Evolutionary conservation across 2,329 filamentous ascomycete species (phyloP), one percentile per base, ranked within the genome.

Genomic region (Nannizziopsis arthrosporioides): DNA sequence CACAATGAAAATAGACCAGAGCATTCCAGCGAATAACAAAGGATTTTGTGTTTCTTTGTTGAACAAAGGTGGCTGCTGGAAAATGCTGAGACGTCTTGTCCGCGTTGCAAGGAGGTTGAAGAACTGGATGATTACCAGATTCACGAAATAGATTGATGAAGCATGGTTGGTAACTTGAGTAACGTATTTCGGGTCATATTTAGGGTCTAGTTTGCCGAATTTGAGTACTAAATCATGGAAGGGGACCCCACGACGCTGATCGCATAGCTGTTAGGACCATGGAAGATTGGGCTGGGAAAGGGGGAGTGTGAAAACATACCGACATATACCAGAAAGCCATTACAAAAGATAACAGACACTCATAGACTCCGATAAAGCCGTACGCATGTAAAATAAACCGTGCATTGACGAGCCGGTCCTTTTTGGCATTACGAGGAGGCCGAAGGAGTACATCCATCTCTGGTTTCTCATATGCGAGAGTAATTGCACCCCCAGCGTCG

Each of bases 71-170:
- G 81, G 78, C 55, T 88, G 83, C 59, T 85, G 80, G 62, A 89
- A 80, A 54, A 89, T 76, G 48, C 76, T 77, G 17, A 82, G 70
- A 1, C 77, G 72, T 1, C 80, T 71, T 1, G 78, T 89, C 12
- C 83, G 73, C 4, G 84, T 73, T 1, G 80, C 78, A 58, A 88
- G 74, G 3, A 88, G 70, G 59, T 83, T 85, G 70, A 87, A 87
- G 41, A 61, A 73, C 62, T 69, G 77, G 82, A 89, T 86, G 42
- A 89, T 80, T 1, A 90, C 84, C 17, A 90, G 68, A 51, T 81
- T 89, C 55, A 88, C 76, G 57, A 89, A 89, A 64, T 89, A 89
- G 51, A 90, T 81, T 12, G 80, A 84, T 34, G 77, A 82, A 0
- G 82, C 82, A 51, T 76, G 72, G 53, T 81, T 82, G 18, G 83